Evolutionary conservation across 2,329 filamentous ascomycete species (phyloP), one percentile per base, ranked within the genome.

Genomic region (Aspergillus sp.): DNA sequence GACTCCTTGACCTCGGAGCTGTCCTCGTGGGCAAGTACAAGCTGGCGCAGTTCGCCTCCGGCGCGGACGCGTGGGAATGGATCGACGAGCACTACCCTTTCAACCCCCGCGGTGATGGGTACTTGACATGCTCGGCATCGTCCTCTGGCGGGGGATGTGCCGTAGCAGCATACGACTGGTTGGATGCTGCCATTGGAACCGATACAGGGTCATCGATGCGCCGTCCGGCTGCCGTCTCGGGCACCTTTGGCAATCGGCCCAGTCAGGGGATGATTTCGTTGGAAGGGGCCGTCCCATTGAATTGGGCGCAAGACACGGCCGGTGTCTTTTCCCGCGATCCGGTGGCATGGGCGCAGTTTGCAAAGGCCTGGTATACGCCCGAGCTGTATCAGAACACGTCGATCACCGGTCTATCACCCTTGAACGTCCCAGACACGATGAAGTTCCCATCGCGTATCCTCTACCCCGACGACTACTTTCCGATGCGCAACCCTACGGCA

Each of bases 201-300:
- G 72, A 74, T 42, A 81, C 77, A 1, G 77, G 75, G 3, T 74
- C 74, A 4, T 75, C 71, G 4, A 77, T 80, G 49, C 71, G 78
- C n/a, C 70, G 75, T 1, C 78, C 78, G 0, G 73, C 76, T 1
- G 67, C 65, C 0, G 64, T 70, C 1, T 69, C 75, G 19, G 78
- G 78, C 1, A 53, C 76, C 0, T 80, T 76, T 32, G 79, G 76
- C 0, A 76, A 78, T 54, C 66, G 78, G 0, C 77, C 78, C 0
- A 72, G 71, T 43, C 72, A 75, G 5, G 72, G 65, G 0, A 62
- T 76, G 3, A 72, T 78, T 3, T 58, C 58, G 0, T 63, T 79
- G 0, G 72, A 76, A n/a, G 58, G 70, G 2, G 75, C 74, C 3
- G 68, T 78, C 55, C 73, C 77, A 0, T 58, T 79, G 1, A 68